Base-by-base conservation (phyloP, 176 grass and related monocot genomes). In the Guadua angustifolia region DNA sequence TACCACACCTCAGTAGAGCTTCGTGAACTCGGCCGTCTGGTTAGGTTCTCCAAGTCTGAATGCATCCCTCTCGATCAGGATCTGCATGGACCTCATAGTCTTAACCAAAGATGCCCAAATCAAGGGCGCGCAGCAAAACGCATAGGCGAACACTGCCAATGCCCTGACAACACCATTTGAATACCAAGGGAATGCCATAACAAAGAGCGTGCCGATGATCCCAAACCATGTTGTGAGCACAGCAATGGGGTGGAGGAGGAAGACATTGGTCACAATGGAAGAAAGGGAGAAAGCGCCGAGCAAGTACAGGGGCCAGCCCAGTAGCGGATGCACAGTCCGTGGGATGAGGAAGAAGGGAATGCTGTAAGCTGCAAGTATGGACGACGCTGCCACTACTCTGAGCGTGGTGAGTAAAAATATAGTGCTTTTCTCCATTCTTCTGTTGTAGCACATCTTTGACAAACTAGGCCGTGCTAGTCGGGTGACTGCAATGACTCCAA, bases 161-260 rank as follows among this genome's bases (percentile, higher is more conserved):
- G 93, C 96, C 64, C 96, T 87, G 19, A 86, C 77, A 21, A 98
- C 64, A 70, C 96, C 93, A 14, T 98, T 86, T 44, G 85, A 85
- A 25, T 95, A 98, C 91, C 90, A 98, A 29, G 96, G 96, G 47
- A 75, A 95, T 79, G 91, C 91, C 93, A 95, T 93, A 55, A 98
- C 89, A 40, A 90, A 87, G 45, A 98, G 85, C 0, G 89, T 65
- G 2, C 96, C 96, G 0, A 92, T 66, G 40, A 98, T 78, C 39
- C 91, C 93, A 22, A 95, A 52, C 96, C 87, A 91, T 11, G 88
- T 82, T 1, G 91, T 92, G 43, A 92, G 79, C 60, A 95, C 86
- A 3, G 87, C 51, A 12, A 90, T 18, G 6, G 89, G 82, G 3
- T 88, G 89, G 1, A 98, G 89, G 38, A 98, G 85, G 79, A 98